Evolutionary conservation across 2,329 filamentous ascomycete species (phyloP), one percentile per base, ranked within the genome.

Genomic region (Fusarium buxicola): DNA sequence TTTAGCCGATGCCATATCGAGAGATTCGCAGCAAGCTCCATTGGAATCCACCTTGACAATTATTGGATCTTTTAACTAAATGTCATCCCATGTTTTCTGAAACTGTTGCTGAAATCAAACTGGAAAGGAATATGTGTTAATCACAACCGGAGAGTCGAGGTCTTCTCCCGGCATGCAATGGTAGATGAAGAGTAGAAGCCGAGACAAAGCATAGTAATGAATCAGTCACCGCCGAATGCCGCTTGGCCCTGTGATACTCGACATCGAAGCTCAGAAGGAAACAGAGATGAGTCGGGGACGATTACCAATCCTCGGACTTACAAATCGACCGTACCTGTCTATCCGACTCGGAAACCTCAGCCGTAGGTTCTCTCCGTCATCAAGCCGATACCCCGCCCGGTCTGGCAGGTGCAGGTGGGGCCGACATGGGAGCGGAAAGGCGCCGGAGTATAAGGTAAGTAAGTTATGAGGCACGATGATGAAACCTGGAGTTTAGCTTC

Each of bases 401-500:
- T 50, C 54, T 55, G 44, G 51, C 46, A 55, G 43, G 24, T 38
- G 49, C 30, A 60, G 43, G 62, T 65, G 48, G 48, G 46, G 46
- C 46, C 46, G 46, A 28, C 12, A 28, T 38, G 9, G 30, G 24
- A 21, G 18, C 32, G 44, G 44, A 48, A n/a, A 41, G 36, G 28
- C 16, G 30, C 30, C 24, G 48, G 38, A 36, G 31, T 43, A 15
- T 30, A 12, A 43, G 21, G 21, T 21, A 21, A 4, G 21, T 21
- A 21, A 21, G 21, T 21, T 21, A 21, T 21, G 4, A 54, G 46
- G 40, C 18, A 62, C 32, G 28, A 62, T 45, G 44, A 56, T 60
- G 39, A 46, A 46, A 59, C 31, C 53, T 66, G 59, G 63, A 66
- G 63, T 62, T 65, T 55, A 67, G 56, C 63, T 41, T 61, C 55